Evolutionary conservation across 2,329 filamentous ascomycete species (phyloP).

Genomic region (Mollisiaceae sp.): DNA sequence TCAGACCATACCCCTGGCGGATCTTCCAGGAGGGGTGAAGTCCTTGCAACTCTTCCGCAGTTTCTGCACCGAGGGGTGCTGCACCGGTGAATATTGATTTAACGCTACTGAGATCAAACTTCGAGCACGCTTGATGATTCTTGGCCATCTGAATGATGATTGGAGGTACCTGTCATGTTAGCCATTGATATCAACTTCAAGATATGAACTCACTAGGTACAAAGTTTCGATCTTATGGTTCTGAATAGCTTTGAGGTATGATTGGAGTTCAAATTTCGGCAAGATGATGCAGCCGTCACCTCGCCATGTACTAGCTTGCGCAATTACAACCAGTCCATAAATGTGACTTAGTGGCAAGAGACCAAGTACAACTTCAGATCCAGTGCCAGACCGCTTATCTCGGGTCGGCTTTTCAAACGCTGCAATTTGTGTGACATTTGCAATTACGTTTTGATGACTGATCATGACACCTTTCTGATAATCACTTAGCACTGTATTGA

Average conservation of each 20-base stretch:
- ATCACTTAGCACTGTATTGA: background rate
- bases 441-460: slow-evolving; percentile 80
- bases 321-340: slow-evolving; percentile 76
- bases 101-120: slow-evolving; percentile 76
- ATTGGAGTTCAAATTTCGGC: slow-evolving; percentile 75
- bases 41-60: slow-evolving; percentile 65
- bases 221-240: slow-evolving; percentile 71
- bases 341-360: slow-evolving; percentile 91
- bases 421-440: slow-evolving; percentile 61
- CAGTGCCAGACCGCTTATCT: slow-evolving; percentile 51
- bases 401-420: slow-evolving; percentile 57
- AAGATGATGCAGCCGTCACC: slow-evolving; percentile 77
- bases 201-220: slow-evolving; percentile 60
- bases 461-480: slow-evolving; percentile 81
- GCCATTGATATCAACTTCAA: background rate
- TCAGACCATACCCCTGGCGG: slow-evolving; percentile 78
- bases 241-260: slow-evolving; percentile 68
- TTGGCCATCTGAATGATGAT: slow-evolving; percentile 81
- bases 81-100: slow-evolving; percentile 73
- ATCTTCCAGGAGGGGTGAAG: slow-evolving; percentile 68
- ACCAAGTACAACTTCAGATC: slow-evolving; percentile 54
- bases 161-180: slow-evolving; percentile 67
- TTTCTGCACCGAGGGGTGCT: slow-evolving; percentile 77
- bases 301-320: slow-evolving; percentile 67
- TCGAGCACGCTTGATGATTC: slow-evolving; percentile 61